Conservation (phyloP, 2,329 filamentous ascomycete genomes). For the Phyllosticta paracitricarpa region DNA sequence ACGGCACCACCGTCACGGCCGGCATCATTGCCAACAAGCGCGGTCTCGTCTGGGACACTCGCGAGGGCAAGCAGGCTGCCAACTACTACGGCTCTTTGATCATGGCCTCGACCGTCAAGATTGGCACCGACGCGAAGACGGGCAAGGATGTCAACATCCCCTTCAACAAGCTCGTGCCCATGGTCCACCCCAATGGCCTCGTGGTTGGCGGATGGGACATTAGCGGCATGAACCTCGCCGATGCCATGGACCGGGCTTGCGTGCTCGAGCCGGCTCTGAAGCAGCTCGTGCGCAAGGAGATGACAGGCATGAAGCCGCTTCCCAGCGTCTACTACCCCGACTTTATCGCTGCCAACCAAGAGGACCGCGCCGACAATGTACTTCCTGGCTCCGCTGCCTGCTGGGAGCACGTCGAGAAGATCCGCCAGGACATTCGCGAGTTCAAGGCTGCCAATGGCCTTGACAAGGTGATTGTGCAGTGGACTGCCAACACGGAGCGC, state of each 20-base stretch:
- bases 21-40: constrained; percentile 94
- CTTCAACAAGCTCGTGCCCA: constrained; percentile 86
- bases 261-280: constrained; percentile 96
- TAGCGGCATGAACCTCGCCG: constrained; percentile 76
- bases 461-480: constrained; percentile 94
- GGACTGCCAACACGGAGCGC: constrained; percentile 98
- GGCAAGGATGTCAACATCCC: constrained; percentile 89
- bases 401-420: constrained; percentile 80
- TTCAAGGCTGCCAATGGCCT: constrained; percentile 81
- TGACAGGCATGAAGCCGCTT: constrained; percentile 77
- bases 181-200: constrained; percentile 95
- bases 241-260: constrained; percentile 89
- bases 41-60: constrained; percentile 81
- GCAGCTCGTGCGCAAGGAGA: constrained; percentile 80
- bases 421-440: constrained; percentile 84
- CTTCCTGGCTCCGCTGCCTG: constrained; percentile 75
- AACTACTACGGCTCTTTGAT: constrained; percentile 98
- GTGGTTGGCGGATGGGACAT: constrained; percentile 97
- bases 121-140: constrained; percentile 77
- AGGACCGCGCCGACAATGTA: constrained; percentile 88
- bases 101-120: constrained; percentile 96
- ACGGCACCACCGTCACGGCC: constrained; percentile 92
- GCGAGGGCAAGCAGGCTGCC: constrained; percentile 71
- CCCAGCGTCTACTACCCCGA: constrained; percentile 98
- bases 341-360: constrained; percentile 98